A percentile compares a stretch with the other conserved stretches of the same genome.
Evolutionary conservation across 495 filamentous ascomycete species (phyloP).

Genomic region (Penicillium bovifimosum): DNA sequence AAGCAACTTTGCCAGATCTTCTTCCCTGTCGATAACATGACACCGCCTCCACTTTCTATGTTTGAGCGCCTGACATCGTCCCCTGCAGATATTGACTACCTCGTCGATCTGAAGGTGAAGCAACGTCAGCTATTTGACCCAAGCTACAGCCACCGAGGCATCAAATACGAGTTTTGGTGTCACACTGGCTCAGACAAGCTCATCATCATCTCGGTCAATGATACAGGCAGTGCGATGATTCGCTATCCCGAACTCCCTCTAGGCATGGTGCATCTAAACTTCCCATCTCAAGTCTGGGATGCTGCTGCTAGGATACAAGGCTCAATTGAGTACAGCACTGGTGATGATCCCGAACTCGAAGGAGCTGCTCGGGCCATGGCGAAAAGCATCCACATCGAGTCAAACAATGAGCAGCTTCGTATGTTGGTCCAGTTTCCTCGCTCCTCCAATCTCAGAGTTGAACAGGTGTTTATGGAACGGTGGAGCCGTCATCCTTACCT

Average conservation of each 20-base stretch:
- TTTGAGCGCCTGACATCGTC: constrained; percentile 32
- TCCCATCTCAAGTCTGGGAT: constrained; percentile 44
- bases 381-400: constrained; percentile 30
- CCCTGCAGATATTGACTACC: constrained; percentile 33
- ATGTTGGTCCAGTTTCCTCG: constrained; percentile 18
- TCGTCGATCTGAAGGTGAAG: constrained; percentile 28
- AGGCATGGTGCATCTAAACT: constrained; percentile 37
- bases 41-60: constrained; percentile 7
- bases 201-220: constrained; percentile 49
- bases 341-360: constrained; percentile 15
- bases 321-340: constrained; percentile 1
- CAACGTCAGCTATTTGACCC: constrained; percentile 28
- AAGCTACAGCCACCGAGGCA: constrained; percentile 18
- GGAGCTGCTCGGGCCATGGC: constrained; percentile 22
- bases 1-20: neutral
- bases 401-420: constrained; percentile 3
- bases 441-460: constrained; percentile 16
- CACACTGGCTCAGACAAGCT: constrained; percentile 11
- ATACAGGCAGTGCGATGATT: constrained; percentile 23
- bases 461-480: constrained; percentile 31
- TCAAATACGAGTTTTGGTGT: constrained; percentile 52
- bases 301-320: constrained; percentile 29
- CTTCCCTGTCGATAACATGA: neutral
- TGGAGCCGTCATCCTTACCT: constrained; percentile 26
- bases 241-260: constrained; percentile 10